These are phyloP conservation scores for Solanum microdontum DNA, from an alignment of 257 asterid species.

Conservation along the genomic window DNA sequence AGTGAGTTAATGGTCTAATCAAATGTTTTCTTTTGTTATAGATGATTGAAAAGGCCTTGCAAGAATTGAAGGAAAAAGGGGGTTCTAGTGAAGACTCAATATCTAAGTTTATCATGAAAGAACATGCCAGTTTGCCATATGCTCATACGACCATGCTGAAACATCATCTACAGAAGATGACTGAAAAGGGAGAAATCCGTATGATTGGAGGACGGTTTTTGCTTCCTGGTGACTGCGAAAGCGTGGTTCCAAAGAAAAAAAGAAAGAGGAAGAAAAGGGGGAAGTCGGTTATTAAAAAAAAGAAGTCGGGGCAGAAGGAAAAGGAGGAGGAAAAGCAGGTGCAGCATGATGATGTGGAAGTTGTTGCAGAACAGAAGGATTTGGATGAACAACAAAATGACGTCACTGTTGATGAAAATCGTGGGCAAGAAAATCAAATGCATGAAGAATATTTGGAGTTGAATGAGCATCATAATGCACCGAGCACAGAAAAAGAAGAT, in stretches of 20 bases:
- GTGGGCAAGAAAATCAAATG: not conserved
- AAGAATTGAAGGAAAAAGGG: conserved; percentile 26
- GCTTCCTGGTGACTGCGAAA: conserved; percentile 9
- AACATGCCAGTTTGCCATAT: conserved; percentile 37
- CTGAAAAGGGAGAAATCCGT: conserved; percentile 22
- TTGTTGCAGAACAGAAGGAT: not conserved
- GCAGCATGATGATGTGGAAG: not conserved
- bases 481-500: not conserved
- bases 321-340: not conserved
- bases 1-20: not conserved
- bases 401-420: not conserved
- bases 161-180: conserved; percentile 34
- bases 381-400: not conserved
- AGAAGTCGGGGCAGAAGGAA: conserved; percentile 4
- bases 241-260: not conserved
- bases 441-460: not conserved
- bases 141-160: conserved; percentile 32
- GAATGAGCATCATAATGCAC: not conserved
- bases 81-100: conserved; percentile 47
- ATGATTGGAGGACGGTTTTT: conserved; percentile 11
- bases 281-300: conserved; percentile 16
- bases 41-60: conserved; percentile 60
- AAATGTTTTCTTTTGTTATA: conserved; percentile 11
- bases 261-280: conserved; percentile 18
- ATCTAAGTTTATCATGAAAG: conserved; percentile 28